These are phyloP conservation scores for Talaromyces ruber DNA, from an alignment of 495 filamentous ascomycete species.

Conservation along the genomic window DNA sequence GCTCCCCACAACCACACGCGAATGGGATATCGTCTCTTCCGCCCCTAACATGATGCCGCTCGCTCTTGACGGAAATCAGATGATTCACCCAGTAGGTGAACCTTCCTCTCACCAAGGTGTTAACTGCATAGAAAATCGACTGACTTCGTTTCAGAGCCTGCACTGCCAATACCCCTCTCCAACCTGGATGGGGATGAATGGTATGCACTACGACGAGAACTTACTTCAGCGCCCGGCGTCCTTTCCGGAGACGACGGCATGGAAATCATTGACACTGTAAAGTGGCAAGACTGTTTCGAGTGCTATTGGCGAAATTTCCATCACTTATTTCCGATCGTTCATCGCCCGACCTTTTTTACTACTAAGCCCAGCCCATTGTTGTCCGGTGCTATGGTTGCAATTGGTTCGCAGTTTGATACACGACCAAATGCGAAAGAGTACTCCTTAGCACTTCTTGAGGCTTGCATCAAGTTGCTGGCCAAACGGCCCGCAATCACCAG, in stretches of 20 bases:
- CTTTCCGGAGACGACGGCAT: conserved; percentile 20
- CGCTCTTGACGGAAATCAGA: conserved; percentile 21
- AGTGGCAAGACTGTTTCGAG: conserved; percentile 25
- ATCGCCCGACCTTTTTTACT: conserved; percentile 24
- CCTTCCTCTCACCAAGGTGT: conserved; percentile 6
- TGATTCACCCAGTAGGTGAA: conserved; percentile 26
- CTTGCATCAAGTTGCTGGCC: conserved; percentile 23
- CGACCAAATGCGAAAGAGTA: conserved; percentile 22
- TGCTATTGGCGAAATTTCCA: conserved; percentile 34
- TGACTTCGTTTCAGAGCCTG: conserved; percentile 14
- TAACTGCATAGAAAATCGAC: neutral
- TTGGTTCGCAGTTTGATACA: conserved; percentile 28
- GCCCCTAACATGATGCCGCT: conserved; percentile 25
- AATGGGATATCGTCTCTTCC: conserved; percentile 25
- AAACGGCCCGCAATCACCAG: conserved; percentile 14
- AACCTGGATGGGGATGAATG: conserved; percentile 30
- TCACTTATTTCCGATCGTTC: conserved; percentile 31
- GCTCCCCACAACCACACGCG: conserved; percentile 24
- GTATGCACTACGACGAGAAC: conserved; percentile 30
- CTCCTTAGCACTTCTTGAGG: conserved; percentile 24
- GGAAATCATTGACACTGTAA: conserved; percentile 26
- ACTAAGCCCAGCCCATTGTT: conserved; percentile 23
- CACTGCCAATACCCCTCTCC: conserved; percentile 35
- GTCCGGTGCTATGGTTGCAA: conserved; percentile 28
- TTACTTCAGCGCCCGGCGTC: conserved; percentile 19